Base-by-base conservation (phyloP, 163 green algal genomes). In the Scenedesmus sp. region DNA sequence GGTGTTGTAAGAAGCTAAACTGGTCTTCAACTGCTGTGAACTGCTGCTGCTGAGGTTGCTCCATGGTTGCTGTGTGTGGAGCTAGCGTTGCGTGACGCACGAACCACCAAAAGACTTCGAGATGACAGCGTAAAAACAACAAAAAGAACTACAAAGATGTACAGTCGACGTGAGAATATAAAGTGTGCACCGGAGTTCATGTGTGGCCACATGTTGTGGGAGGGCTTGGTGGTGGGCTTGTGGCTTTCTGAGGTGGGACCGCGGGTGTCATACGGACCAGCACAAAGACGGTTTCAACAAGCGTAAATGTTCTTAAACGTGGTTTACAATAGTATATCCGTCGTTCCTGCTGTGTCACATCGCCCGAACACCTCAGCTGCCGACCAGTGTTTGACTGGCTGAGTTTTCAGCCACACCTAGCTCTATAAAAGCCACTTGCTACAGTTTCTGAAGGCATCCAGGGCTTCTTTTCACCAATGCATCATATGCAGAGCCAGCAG, bases 11-110 rank as follows among this genome's bases (percentile, higher is more conserved):
- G 0, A 79, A 4, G 2, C 70, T 79, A 52, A 79, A 79, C 23
- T 79, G 70, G 13, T 79, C 23, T 15, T 79, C 70, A 13, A 79
- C 70, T 79, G 70, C 70, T 79, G 70, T 52, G 23, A 52, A 79
- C 70, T 79, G 70, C 70, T 79, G 70, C 23, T 79, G 70, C 5
- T 79, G 70, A 5, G 10, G 70, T 79, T 79, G 70, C 70, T 79
- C 23, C 70, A 79, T 79, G 23, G 70, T 52, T 13, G 70, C 70
- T 79, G 70, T 79, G 70, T 79, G 23, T 79, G 70, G 70, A 79
- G 70, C 70, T 79, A 79, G 70, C 70, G 70, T 79, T 79, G 70
- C 70, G 70, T 52, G 23, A 79, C 70, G 70, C 70, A 77, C 67
- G 67, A 46, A 34, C 67, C 5, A 77, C 16, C 67, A 15, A 79